These are phyloP conservation scores for Yamadazyma epiphylla DNA, from an alignment of 1,139 yeast genomes.

Conservation along the genomic window DNA sequence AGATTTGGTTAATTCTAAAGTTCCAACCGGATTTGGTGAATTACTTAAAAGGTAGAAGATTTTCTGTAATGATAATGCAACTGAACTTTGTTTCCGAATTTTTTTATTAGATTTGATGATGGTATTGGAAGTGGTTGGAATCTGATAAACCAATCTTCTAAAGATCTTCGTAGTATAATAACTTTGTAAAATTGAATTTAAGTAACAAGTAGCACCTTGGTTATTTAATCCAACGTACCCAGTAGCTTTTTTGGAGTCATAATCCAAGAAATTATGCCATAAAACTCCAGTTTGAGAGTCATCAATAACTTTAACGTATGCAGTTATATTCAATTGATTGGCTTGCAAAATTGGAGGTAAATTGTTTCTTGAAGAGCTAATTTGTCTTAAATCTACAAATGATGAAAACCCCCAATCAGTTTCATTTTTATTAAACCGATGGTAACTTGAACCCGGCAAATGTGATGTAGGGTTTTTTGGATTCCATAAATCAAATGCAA, in stretches of 20 bases:
- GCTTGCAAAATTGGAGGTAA: constrained; percentile 43
- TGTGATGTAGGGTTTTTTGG: constrained; percentile 65
- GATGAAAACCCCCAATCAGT: constrained; percentile 96
- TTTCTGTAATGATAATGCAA: constrained; percentile 82
- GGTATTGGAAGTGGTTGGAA: constrained; percentile 60
- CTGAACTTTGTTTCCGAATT: constrained; percentile 36
- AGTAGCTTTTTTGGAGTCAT: constrained; percentile 82
- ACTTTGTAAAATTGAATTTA: constrained; percentile 87
- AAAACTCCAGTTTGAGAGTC: constrained; percentile 89
- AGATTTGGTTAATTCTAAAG: constrained; percentile 80
- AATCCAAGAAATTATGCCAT: constrained; percentile 84
- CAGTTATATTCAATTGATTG: constrained; percentile 66
- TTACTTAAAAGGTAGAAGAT: constrained; percentile 76
- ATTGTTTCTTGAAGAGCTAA: constrained; percentile 18
- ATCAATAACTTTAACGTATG: constrained; percentile 69
- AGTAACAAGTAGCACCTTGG: constrained; percentile 97
- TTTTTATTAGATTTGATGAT: constrained; percentile 29
- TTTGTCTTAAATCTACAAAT: constrained; percentile 57
- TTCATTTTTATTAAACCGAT: constrained; percentile 71
- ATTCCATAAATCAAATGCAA: constrained; percentile 81
- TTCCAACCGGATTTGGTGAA: constrained; percentile 73
- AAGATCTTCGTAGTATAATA: constrained; percentile 82
- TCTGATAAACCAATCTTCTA: constrained; percentile 81
- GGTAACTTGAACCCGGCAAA: constrained; percentile 67
- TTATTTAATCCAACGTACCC: constrained; percentile 92